Evolutionary conservation across 1,284 basidiomycete genomes (phyloP), one percentile per base, ranked within the genome.

Genomic region (Earliella scabrosa): DNA sequence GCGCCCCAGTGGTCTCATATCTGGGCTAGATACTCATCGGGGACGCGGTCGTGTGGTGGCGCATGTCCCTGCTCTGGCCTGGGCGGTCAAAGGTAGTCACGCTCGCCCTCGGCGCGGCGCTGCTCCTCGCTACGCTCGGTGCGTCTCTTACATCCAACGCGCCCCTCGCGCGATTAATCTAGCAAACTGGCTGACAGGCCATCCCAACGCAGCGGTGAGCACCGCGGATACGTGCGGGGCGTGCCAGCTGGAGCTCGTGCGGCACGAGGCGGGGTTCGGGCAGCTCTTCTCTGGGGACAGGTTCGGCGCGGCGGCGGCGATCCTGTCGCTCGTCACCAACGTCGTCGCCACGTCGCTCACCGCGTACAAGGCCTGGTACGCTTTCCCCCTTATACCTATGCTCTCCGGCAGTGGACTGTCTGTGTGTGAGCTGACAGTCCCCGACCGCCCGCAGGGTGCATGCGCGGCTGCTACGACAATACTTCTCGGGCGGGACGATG

Each of bases 301-400:
- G 36, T n/a, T n/a, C 36, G 36, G 36, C 16, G 18, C 18, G 3
- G 36, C 16, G 36, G 36, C 18, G 2, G 16, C 36, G 14, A n/a
- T 39, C 7, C 14, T 52, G 24, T 52, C 50, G n/a, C 34, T 52
- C 1, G 26, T 24, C 27, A 45, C 44, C 2, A 52, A 52, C 35
- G 34, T 40, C 2, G 5, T 34, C n/a, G 50, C 50, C 4, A 45
- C 44, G 2, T 45, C 18, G 24, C 11, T 52, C 11, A 52, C 43
- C 29, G 34, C 24, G 16, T 52, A 39, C 26, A 52, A 52, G 32
- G 35, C 50, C 8, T 45, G 50, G 50, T 52, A 27, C 9, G 43
- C 23, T n/a, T 8, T 38, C 16, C 35, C 5, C 13, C 29, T 31
- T 13, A 26, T 18, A 7, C 9, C 5, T 9, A 14, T 32, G 7